phyloP scores from a whole-genome alignment of 192 early-diverging fungal genomes.

The Chytriomyces hyalinus region DNA sequence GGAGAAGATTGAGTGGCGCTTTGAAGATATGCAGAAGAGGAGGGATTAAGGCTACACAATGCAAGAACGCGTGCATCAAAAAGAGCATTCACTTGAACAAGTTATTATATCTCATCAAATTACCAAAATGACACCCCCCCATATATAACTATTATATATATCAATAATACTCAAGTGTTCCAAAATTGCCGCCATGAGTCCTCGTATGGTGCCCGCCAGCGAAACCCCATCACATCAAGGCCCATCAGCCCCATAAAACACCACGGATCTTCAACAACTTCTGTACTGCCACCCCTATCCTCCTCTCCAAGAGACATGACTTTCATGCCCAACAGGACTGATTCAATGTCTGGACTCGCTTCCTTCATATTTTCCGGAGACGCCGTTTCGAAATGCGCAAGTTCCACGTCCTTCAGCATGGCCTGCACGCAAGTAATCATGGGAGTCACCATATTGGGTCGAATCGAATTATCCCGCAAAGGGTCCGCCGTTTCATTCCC shows the following conservation, averaged over 20 bases:
- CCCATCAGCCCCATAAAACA: conserved; percentile 9
- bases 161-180: neutral
- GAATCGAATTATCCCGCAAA: no score
- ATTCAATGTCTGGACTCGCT: neutral
- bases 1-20: neutral
- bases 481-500: no score
- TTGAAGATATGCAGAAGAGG: neutral
- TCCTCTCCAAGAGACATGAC: neutral
- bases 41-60: neutral
- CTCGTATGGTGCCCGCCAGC: conserved; percentile 1
- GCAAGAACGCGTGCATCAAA: neutral
- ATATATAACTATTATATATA: no score
- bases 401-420: neutral
- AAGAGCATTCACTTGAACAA: no score
- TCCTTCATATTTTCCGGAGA: neutral
- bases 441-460: neutral
- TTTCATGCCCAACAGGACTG: conserved; percentile 7
- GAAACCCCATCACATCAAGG: neutral
- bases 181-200: conserved; percentile 15
- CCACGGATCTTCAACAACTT: neutral
- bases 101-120: no score
- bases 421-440: neutral
- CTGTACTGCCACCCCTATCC: neutral
- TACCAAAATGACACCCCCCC: no score
- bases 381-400: neutral